Base-by-base conservation (phyloP, 805 yeast species). In the Diddensiella transvaalensis region DNA sequence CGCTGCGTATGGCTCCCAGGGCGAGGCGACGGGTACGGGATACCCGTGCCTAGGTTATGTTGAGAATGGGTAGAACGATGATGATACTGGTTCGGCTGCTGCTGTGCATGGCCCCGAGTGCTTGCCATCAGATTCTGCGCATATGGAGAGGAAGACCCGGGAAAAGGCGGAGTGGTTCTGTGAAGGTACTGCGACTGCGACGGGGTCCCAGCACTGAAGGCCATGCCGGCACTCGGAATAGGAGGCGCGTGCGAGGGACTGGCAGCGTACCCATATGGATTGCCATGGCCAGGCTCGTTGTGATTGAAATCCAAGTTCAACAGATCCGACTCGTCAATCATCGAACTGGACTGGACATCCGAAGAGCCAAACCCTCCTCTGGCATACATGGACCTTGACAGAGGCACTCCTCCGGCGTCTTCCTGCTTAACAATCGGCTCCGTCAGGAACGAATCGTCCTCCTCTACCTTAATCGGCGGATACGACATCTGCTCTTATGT, bases 141-240 rank as follows among this genome's bases (percentile, higher is more conserved):
- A 50, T 47, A 60, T 21, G 66, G 64, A 10, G 64, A 60, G 24
- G 63, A 49, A 11, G 62, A 55, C 36, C 46, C 56, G 21, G 59
- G 57, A 5, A 59, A 44, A 1, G 65, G 61, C 19, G 65, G 60
- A 11, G 63, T 56, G 23, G 56, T 49, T 6, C 60, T 58, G 17
- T 35, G 40, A 23, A 44, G 5, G 5, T 42, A 19, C 21, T 11
- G 8, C 43, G 32, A 19, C 19, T 45, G 21, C 13, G 49, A 29
- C 17, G 18, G 21, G 38, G 15, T 35, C 15, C 38, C 38, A 17
- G 38, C 15, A 35, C 21, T 13, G 38, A 35, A 35, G 18, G 18
- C 38, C 21, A 35, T 35, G 32, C 32, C 13, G 10, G 32, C 32
- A 29, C 11, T 13, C 11, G 32, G 11, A 29, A 13, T 13, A n/a